Evolutionary conservation across 441 rosid genomes (phyloP), one percentile per base, ranked within the genome.

Genomic region (Biscutella laevigata): DNA sequence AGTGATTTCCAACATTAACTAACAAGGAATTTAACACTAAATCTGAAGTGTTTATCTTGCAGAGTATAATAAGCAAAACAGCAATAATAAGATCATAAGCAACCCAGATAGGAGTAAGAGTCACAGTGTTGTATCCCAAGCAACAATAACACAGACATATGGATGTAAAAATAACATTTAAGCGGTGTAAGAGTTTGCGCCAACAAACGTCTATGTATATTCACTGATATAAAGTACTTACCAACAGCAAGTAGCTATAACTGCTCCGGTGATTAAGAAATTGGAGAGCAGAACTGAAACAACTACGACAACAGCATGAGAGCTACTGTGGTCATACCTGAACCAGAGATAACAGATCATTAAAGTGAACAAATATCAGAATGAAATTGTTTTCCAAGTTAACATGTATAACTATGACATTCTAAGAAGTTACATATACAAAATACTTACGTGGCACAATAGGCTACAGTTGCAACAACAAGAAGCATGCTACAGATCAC

Each of bases 401-500:
- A 36, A 59, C 29, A 44, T 7, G 21, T 49, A 4, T 7, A 17
- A 17, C 30, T 34, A 21, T 16, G 19, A 21, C 25, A 12, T 12
- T 57, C 40, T 53, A 6, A 8, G 34, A 26, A 7, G 19, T 27
- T 7, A 52, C 11, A 44, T 25, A 45, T 22, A 54, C 28, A 54
- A 11, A 53, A 54, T 53, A 78, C 95, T 88, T 84, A 86, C 95
- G 95, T 92, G 4, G 80, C 95, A 78, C 97, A 88, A 67, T 86
- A 92, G 48, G 99, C 95, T 61, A 83, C 46, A 44, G 94, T 72
- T 64, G 97, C 83, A 53, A 88, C 87, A 48, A 61, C 73, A 69
- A 92, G 74, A 76, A 86, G 88, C 55, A 92, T 76, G 73, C 84
- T 83, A 83, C 94, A 88, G 74, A 85, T 91, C 57, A 88, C 96